Percentiles rank a stretch among this genome's conserved stretches.
phyloP scores from a whole-genome alignment of 78 protist species.

The Monosiga brevicollis region DNA sequence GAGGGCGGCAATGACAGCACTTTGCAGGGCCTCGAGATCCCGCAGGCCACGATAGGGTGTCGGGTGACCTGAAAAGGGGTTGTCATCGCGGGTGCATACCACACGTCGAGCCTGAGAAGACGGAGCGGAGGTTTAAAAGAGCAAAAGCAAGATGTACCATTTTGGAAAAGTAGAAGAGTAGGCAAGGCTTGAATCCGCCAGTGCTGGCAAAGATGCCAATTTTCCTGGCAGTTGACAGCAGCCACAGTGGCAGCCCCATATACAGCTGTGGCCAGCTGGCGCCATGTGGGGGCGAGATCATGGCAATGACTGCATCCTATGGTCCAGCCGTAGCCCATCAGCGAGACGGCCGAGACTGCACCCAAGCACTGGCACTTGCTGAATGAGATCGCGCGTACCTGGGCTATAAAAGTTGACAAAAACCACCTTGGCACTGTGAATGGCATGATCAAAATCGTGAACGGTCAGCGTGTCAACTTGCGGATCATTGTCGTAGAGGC shows the following conservation, averaged over 20 bases:
- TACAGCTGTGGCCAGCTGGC: background rate
- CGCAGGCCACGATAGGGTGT: too few relatives aligned
- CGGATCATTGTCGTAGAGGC: too few relatives aligned
- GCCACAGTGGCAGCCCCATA: background rate
- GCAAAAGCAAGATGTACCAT: background rate
- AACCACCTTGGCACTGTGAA: too few relatives aligned
- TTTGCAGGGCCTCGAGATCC: too few relatives aligned
- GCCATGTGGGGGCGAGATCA: background rate
- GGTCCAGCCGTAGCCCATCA: background rate
- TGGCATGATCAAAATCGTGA: too few relatives aligned
- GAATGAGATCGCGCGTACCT: background rate
- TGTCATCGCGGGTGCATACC: too few relatives aligned
- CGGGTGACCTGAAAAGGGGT: too few relatives aligned
- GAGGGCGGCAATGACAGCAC: too few relatives aligned
- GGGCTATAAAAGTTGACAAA: background rate
- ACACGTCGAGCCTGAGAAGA: too few relatives aligned
- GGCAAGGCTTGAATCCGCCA: background rate
- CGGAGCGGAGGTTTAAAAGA: too few relatives aligned
- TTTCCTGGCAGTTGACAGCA: background rate
- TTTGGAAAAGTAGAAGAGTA: background rate
- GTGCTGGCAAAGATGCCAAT: background rate
- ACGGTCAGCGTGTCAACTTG: too few relatives aligned
- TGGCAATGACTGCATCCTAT: background rate
- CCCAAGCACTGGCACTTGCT: background rate
- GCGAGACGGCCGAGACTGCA: background rate